Conservation (phyloP, 371 early-diverging fungal genomes). For the Sporodiniella umbellata region DNA sequence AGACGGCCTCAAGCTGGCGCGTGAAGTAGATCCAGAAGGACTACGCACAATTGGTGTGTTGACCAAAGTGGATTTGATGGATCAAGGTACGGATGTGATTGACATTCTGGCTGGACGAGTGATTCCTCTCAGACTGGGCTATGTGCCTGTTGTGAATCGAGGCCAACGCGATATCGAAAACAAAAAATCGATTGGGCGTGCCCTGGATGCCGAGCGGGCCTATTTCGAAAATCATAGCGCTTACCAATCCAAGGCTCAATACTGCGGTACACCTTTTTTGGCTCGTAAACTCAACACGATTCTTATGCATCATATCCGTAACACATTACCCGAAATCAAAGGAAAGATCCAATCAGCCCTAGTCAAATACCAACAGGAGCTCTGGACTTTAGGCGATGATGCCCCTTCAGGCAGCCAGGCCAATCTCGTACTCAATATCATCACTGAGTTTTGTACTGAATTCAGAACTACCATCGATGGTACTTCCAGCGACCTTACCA, state of each 20-base stretch:
- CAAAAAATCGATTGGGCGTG: slow-evolving; percentile 84
- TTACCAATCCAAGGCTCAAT: slow-evolving; percentile 93
- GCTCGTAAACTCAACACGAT: slow-evolving; percentile 95
- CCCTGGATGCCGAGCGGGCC: slow-evolving; percentile 84
- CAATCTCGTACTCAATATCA: slow-evolving; percentile 87
- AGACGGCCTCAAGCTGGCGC: slow-evolving; percentile 94
- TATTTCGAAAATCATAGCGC: slow-evolving; percentile 95
- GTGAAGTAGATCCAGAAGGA: slow-evolving; percentile 98
- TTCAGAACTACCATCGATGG: slow-evolving; percentile 94
- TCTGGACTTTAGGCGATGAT: slow-evolving; percentile 85
- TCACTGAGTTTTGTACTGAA: slow-evolving; percentile 95
- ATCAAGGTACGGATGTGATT: slow-evolving; percentile 97
- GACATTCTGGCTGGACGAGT: slow-evolving; percentile 98
- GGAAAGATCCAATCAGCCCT: slow-evolving; percentile 86
- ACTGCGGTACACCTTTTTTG: slow-evolving; percentile 98
- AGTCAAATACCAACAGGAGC: slow-evolving; percentile 83
- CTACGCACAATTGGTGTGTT: slow-evolving; percentile 98
- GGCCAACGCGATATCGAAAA: slow-evolving; percentile 94
- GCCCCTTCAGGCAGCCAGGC: slow-evolving; percentile 54
- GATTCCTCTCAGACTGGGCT: slow-evolving; percentile 92
- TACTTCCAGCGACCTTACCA: slow-evolving; percentile 86
- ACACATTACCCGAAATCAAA: slow-evolving; percentile 96
- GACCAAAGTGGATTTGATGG: slow-evolving; percentile 99
- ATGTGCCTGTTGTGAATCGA: slow-evolving; percentile 95
- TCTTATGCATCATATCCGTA: slow-evolving; percentile 96